Evolutionary conservation across 495 filamentous ascomycete genomes (phyloP).

Genomic region (Talaromyces ruber): DNA sequence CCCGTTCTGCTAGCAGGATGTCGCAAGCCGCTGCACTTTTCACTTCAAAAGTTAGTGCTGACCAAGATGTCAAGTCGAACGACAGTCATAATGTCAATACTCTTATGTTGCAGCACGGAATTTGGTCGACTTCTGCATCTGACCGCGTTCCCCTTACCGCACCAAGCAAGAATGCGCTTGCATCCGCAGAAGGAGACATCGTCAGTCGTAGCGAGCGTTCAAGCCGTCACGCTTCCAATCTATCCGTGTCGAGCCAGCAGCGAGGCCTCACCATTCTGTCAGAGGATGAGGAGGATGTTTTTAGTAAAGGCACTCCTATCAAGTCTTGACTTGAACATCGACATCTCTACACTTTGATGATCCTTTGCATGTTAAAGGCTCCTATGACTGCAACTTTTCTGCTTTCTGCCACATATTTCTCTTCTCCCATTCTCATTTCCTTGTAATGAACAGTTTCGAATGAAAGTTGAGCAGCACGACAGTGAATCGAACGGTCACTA

Average conservation of each 20-base stretch:
- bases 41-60: background rate
- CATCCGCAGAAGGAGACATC: background rate
- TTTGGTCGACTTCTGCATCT: background rate
- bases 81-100: background rate
- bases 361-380: background rate
- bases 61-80: background rate
- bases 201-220: background rate
- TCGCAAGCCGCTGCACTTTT: background rate
- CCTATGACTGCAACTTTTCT: background rate
- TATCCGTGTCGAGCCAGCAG: background rate
- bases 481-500: background rate
- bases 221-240: background rate
- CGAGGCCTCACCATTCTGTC: background rate
- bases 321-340: background rate
- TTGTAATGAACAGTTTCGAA: background rate
- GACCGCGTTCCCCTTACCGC: background rate
- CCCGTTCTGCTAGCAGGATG: background rate
- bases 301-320: background rate
- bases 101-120: conserved; percentile 2
- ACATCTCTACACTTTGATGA: background rate
- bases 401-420: background rate
- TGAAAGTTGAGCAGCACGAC: background rate
- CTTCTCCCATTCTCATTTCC: background rate
- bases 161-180: background rate
- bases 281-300: conserved; percentile 2